Conservation (phyloP, 208 protist species). For the Wallacemonas rigidus region DNA sequence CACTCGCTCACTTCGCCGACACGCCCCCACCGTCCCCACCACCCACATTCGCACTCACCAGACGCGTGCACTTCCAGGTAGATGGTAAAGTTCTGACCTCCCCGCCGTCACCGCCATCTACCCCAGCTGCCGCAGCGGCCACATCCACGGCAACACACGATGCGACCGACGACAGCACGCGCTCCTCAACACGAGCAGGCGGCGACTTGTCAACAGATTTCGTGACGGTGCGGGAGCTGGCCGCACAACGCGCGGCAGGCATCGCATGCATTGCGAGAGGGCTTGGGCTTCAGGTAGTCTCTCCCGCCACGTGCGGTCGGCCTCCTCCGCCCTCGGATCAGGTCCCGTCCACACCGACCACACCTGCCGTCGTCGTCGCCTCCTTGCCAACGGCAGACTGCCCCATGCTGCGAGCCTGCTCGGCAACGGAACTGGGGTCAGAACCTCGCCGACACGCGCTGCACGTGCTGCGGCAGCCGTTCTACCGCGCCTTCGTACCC, state of each 20-base stretch:
- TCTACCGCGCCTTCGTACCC: not conserved
- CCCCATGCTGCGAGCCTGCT: not conserved
- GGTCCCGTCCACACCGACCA: too few relatives aligned
- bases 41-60: too few relatives aligned
- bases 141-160: too few relatives aligned
- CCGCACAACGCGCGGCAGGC: constrained; percentile 35
- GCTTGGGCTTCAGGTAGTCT: constrained; percentile 52
- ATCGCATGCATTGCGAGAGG: constrained; percentile 41
- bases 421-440: not conserved
- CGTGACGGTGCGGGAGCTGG: constrained; percentile 45
- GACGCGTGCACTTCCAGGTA: constrained; percentile 5
- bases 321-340: not conserved
- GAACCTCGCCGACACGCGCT: not conserved
- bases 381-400: not conserved
- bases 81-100: constrained; percentile 1
- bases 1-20: too few relatives aligned
- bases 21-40: too few relatives aligned
- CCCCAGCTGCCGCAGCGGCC: not conserved
- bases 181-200: too few relatives aligned
- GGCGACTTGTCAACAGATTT: constrained; percentile 18
- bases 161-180: too few relatives aligned
- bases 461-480: not conserved
- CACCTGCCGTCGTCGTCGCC: too few relatives aligned
- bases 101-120: not conserved
- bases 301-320: constrained; percentile 10